A percentile compares a stretch with the other conserved stretches of the same genome.
These are phyloP conservation scores for Tieghemiomyces parasiticus DNA, from an alignment of 192 early-diverging fungal species.

Conservation along the genomic window DNA sequence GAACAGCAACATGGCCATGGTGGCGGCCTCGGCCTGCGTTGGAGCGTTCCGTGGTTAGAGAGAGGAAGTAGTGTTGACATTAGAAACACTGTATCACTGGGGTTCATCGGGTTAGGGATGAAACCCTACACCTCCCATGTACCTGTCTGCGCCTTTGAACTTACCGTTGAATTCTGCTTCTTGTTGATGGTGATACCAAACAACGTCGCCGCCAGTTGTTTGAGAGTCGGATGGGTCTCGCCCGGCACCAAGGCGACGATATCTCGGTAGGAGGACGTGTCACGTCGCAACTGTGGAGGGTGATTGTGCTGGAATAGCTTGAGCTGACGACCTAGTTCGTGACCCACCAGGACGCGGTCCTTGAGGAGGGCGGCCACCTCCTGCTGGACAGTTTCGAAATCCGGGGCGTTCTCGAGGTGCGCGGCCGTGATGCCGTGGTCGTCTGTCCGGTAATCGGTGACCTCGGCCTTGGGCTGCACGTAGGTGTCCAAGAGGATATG, in stretches of 20 bases:
- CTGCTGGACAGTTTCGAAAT: conserved; percentile 68
- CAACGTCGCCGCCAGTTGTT: conserved; percentile 54
- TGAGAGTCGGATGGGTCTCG: conserved; percentile 47
- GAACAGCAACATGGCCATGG: conserved; percentile 80
- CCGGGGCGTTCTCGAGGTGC: conserved; percentile 39
- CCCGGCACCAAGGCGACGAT: conserved; percentile 54
- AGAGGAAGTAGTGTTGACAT: neutral
- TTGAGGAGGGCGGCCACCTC: conserved; percentile 68
- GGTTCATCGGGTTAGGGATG: neutral
- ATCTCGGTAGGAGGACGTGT: conserved; percentile 65
- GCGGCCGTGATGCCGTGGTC: conserved; percentile 84
- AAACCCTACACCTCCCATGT: neutral
- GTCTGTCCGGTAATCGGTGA: conserved; percentile 87
- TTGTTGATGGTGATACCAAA: conserved; percentile 73
- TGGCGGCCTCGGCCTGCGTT: conserved; percentile 64
- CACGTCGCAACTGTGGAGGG: conserved; percentile 59
- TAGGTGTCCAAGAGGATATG: conserved; percentile 68
- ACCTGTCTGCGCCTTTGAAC: neutral
- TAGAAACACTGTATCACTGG: neutral
- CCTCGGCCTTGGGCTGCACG: conserved; percentile 64
- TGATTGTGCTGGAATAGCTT: conserved; percentile 64
- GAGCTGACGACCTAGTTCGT: conserved; percentile 84
- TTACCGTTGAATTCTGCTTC: conserved; percentile 74
- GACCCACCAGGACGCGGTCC: conserved; percentile 80
- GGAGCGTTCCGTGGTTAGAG: neutral